phyloP scores from a whole-genome alignment of 345 rosid genomes.

The Eucalyptus curtisii region DNA sequence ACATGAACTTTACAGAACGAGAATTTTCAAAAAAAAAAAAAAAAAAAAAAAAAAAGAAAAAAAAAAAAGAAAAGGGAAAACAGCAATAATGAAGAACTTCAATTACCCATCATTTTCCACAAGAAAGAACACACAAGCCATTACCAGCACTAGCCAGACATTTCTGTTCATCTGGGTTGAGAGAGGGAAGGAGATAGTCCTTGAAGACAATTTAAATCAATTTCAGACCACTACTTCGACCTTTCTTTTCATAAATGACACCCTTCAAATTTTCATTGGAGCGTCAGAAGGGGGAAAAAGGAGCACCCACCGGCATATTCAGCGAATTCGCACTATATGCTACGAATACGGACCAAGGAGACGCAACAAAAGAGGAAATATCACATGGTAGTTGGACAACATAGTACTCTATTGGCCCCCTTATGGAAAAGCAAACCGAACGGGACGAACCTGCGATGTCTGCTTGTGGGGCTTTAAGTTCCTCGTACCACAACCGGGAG shows the following conservation, averaged over 20 bases:
- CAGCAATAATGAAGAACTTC: background rate
- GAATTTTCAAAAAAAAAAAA: background rate
- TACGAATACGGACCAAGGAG: background rate
- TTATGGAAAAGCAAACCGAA: background rate
- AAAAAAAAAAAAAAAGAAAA: no score
- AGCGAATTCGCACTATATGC: background rate
- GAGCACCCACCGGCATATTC: background rate
- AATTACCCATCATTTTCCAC: background rate
- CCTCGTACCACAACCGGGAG: constrained; percentile 21
- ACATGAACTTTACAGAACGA: background rate
- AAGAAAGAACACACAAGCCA: background rate
- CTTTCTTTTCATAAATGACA: background rate
- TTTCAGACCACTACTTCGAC: background rate
- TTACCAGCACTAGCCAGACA: background rate
- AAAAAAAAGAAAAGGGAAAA: background rate
- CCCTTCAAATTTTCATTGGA: background rate
- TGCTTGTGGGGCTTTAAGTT: background rate
- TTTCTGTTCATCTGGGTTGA: background rate
- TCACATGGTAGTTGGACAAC: background rate
- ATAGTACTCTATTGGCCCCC: background rate
- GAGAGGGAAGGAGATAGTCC: background rate
- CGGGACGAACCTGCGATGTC: background rate
- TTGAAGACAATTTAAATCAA: background rate
- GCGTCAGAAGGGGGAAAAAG: background rate
- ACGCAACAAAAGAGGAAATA: background rate